Percentiles rank a stretch among this genome's conserved stretches.
phyloP scores from a whole-genome alignment of 768 basidiomycete species.

The Leccinum sublutescens region DNA sequence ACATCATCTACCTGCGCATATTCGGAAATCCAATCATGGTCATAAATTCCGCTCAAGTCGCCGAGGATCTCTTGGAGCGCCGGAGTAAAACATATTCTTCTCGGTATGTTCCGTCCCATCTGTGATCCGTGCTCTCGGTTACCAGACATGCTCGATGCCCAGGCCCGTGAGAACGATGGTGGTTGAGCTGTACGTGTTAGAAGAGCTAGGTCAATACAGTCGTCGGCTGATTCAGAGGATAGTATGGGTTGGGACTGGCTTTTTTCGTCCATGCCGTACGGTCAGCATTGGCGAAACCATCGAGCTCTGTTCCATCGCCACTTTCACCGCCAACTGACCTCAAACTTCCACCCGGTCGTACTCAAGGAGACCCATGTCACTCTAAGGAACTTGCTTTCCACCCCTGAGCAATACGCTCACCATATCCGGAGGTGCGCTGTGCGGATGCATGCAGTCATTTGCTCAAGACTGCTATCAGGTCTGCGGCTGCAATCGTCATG shows the following conservation, averaged over 20 bases:
- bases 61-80: constrained; percentile 46
- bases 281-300: constrained; percentile 37
- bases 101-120: constrained; percentile 12
- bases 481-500: constrained; percentile 40
- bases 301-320: constrained; percentile 39
- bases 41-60: constrained; percentile 41
- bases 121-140: background rate
- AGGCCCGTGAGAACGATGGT: constrained; percentile 43
- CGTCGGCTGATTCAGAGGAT: background rate
- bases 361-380: constrained; percentile 38
- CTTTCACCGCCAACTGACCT: constrained; percentile 30
- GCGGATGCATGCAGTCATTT: background rate
- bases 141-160: background rate
- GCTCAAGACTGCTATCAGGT: constrained; percentile 17
- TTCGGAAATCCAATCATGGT: constrained; percentile 48
- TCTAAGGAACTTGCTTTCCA: constrained; percentile 36
- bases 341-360: constrained; percentile 27
- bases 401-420: constrained; percentile 38
- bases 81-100: constrained; percentile 46
- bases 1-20: constrained; percentile 43
- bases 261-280: constrained; percentile 42
- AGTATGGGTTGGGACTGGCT: constrained; percentile 52
- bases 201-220: background rate
- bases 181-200: constrained; percentile 38
- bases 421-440: constrained; percentile 35